These are phyloP conservation scores for Eutrema heterophyllum DNA, from an alignment of 345 rosid species.

Conservation along the genomic window DNA sequence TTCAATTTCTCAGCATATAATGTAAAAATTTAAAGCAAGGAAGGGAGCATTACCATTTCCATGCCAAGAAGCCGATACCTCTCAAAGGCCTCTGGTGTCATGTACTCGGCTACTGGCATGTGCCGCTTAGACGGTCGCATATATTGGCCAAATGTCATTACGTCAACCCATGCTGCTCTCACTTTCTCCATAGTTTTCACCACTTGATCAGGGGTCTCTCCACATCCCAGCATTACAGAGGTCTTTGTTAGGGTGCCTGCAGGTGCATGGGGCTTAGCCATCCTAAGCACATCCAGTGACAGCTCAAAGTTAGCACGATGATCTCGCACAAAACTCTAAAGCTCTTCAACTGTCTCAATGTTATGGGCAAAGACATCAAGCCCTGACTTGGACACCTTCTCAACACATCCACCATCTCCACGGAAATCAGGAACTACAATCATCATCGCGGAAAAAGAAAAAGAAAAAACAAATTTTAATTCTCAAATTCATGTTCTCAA, in stretches of 20 bases:
- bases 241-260: slow-evolving; percentile 89
- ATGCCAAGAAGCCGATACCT: slow-evolving; percentile 74
- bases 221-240: slow-evolving; percentile 95
- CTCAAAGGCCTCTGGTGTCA: slow-evolving; percentile 92
- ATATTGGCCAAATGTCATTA: slow-evolving; percentile 96
- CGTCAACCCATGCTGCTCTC: slow-evolving; percentile 93
- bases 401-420: slow-evolving; percentile 72
- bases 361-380: slow-evolving; percentile 94
- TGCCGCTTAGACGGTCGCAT: slow-evolving; percentile 99
- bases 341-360: slow-evolving; percentile 96
- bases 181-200: slow-evolving; percentile 90
- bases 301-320: slow-evolving; percentile 95
- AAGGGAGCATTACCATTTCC: slow-evolving; percentile 72
- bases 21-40: neutral
- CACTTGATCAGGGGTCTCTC: slow-evolving; percentile 97
- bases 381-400: slow-evolving; percentile 83
- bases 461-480: neutral
- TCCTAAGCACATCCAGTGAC: slow-evolving; percentile 82
- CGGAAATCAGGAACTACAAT: slow-evolving; percentile 99
- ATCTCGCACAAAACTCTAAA: slow-evolving; percentile 80
- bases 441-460: slow-evolving; percentile 1
- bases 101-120: slow-evolving; percentile 93
- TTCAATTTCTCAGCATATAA: neutral
- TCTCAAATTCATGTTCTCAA: neutral
- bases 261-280: slow-evolving; percentile 76